A percentile compares a stretch with the other conserved stretches of the same genome.
Evolutionary conservation across 2,329 filamentous ascomycete species (phyloP).

Genomic region (Curvularia hawaiiensis): DNA sequence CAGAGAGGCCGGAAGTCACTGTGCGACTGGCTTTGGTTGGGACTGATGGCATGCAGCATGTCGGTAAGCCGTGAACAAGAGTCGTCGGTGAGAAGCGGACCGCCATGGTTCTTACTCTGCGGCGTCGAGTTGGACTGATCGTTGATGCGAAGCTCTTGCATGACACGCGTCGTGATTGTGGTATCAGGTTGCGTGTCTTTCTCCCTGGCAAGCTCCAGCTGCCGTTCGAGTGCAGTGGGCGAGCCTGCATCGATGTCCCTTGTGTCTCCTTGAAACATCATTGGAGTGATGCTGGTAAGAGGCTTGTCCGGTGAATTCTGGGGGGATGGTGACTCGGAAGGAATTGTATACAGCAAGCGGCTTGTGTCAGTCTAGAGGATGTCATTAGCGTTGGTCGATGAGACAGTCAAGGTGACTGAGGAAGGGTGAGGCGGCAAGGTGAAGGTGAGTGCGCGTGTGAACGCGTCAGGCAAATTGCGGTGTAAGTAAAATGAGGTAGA

Average conservation of each 20-base stretch:
- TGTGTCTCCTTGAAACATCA: slow-evolving; percentile 33
- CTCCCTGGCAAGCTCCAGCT: slow-evolving; percentile 5
- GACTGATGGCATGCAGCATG: slow-evolving; percentile 32
- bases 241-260: slow-evolving; percentile 29
- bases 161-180: slow-evolving; percentile 20
- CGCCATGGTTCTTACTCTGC: slow-evolving; percentile 1
- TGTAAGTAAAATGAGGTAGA: slow-evolving; percentile 16
- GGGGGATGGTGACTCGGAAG: slow-evolving; percentile 11
- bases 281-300: slow-evolving; percentile 27
- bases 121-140: slow-evolving; percentile 7
- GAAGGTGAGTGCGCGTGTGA: slow-evolving; percentile 10
- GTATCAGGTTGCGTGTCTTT: slow-evolving; percentile 8
- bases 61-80: slow-evolving; percentile 36
- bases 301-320: slow-evolving; percentile 18
- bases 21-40: slow-evolving; percentile 21
- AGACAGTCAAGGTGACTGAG: not conserved
- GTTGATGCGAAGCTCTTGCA: slow-evolving; percentile 27
- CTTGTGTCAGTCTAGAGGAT: slow-evolving; percentile 28
- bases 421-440: slow-evolving; percentile 7
- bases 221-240: slow-evolving; percentile 9
- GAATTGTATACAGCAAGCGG: slow-evolving; percentile 31
- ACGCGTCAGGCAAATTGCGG: slow-evolving; percentile 8
- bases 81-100: slow-evolving; percentile 23
- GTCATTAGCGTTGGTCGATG: slow-evolving; percentile 14
- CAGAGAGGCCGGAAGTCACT: slow-evolving; percentile 27